phyloP scores from a whole-genome alignment of 192 early-diverging fungal genomes.

The Allomyces arbusculus region DNA sequence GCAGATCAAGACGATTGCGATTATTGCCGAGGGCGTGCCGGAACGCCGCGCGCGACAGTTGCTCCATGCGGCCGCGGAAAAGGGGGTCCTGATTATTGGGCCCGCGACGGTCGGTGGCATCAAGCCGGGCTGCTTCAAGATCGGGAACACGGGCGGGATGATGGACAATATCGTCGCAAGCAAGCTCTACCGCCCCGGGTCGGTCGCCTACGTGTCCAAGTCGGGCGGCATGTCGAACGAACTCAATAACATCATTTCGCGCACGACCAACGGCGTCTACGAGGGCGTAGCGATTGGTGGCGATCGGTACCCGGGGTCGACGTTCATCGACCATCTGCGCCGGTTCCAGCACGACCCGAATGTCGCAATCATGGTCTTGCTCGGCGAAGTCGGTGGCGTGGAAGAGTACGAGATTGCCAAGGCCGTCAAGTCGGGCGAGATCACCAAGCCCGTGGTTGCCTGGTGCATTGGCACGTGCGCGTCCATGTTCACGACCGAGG shows the following conservation, averaged over 20 bases:
- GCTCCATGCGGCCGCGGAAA: constrained; percentile 57
- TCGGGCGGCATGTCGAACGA: constrained; percentile 99
- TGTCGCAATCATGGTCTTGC: constrained; percentile 82
- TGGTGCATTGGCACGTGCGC: constrained; percentile 99
- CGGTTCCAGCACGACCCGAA: constrained; percentile 81
- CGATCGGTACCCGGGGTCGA: constrained; percentile 93
- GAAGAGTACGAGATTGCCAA: constrained; percentile 91
- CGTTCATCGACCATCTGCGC: constrained; percentile 94
- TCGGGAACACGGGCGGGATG: constrained; percentile 99
- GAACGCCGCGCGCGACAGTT: constrained; percentile 87
- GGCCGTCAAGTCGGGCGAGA: constrained; percentile 66
- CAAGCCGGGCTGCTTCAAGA: constrained; percentile 99
- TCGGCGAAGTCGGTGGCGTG: constrained; percentile 95
- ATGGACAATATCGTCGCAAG: constrained; percentile 99
- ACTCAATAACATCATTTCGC: constrained; percentile 96
- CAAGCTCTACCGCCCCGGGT: constrained; percentile 90
- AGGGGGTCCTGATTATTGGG: constrained; percentile 74
- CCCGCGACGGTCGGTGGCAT: constrained; percentile 98
- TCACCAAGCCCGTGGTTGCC: constrained; percentile 96
- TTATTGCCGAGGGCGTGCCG: constrained; percentile 97
- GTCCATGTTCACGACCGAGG: constrained; percentile 95
- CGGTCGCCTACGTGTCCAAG: constrained; percentile 96
- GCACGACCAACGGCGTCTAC: constrained; percentile 89
- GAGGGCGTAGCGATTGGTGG: constrained; percentile 98
- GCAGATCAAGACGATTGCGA: constrained; percentile 84